phyloP scores from a whole-genome alignment of 164 flowering plant species.

The Vitis cinerea region DNA sequence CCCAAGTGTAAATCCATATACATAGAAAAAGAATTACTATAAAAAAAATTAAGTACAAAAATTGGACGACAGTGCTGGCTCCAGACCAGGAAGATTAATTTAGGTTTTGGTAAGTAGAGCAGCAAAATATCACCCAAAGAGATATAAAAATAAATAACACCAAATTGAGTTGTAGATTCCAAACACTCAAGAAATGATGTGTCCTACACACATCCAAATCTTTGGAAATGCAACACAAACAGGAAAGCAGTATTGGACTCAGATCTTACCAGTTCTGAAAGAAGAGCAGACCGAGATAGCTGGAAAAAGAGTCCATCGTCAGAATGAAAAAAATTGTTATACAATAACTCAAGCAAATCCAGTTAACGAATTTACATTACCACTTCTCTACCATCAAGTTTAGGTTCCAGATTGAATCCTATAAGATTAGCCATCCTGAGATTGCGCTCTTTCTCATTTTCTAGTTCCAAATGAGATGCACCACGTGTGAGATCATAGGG shows the following conservation, averaged over 20 bases:
- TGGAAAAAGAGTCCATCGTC: conserved; percentile 26
- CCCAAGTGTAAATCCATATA: no score
- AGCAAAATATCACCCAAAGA: no score
- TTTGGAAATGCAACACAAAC: neutral
- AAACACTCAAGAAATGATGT: no score
- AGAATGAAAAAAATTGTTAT: neutral
- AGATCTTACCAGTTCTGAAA: conserved; percentile 75
- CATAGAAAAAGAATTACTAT: no score
- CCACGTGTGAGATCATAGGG: conserved; percentile 63
- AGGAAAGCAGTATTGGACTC: neutral
- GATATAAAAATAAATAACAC: no score
- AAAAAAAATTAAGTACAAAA: no score
- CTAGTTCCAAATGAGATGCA: conserved; percentile 84
- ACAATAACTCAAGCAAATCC: neutral
- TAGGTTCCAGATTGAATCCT: conserved; percentile 73
- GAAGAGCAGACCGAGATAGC: conserved; percentile 81
- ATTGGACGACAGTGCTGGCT: no score
- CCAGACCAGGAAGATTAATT: no score
- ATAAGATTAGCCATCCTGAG: conserved; percentile 80
- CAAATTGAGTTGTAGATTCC: no score
- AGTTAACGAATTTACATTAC: conserved; percentile 29
- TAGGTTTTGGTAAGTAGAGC: no score
- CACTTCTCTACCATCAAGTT: conserved; percentile 77
- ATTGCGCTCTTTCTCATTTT: conserved; percentile 85
- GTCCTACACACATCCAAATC: no score